phyloP scores from a whole-genome alignment of 2,329 filamentous ascomycete genomes.

The Berkeleyomyces basicola region DNA sequence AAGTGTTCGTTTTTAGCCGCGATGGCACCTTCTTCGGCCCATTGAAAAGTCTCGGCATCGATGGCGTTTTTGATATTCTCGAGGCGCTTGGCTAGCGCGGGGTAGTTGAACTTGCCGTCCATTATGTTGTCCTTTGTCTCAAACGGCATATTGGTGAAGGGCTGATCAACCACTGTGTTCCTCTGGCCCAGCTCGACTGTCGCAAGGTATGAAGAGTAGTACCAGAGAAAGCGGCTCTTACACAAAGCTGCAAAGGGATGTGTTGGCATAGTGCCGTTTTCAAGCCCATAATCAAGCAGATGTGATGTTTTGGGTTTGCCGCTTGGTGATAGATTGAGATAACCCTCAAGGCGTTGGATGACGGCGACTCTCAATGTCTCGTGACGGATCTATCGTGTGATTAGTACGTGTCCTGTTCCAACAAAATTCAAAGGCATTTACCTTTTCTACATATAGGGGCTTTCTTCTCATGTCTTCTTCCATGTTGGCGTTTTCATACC shows the following conservation, averaged over 20 bases:
- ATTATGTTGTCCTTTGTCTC: slow-evolving; percentile 63
- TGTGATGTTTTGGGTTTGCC: slow-evolving; percentile 23
- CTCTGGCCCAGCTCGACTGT: slow-evolving; percentile 49
- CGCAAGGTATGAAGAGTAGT: slow-evolving; percentile 71
- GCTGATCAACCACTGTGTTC: slow-evolving; percentile 44
- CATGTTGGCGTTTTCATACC: slow-evolving; percentile 62
- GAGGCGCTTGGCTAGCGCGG: slow-evolving; percentile 53
- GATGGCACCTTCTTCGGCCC: slow-evolving; percentile 52
- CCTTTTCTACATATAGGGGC: slow-evolving; percentile 63
- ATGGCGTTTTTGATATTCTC: slow-evolving; percentile 51
- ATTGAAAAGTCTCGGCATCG: slow-evolving; percentile 52
- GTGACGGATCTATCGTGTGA: slow-evolving; percentile 54
- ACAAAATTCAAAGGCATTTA: slow-evolving; percentile 20
- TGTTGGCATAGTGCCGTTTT: slow-evolving; percentile 43
- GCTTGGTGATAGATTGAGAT: slow-evolving; percentile 47
- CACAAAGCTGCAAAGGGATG: slow-evolving; percentile 81
- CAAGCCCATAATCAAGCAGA: slow-evolving; percentile 31
- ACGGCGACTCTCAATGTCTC: slow-evolving; percentile 78
- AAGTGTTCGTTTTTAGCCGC: slow-evolving; percentile 50
- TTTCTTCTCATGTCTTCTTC: slow-evolving; percentile 56
- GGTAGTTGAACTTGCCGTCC: slow-evolving; percentile 74
- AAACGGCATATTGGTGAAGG: slow-evolving; percentile 75
- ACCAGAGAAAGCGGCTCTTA: slow-evolving; percentile 90
- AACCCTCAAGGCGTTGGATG: slow-evolving; percentile 68
- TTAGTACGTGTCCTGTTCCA: slow-evolving; percentile 8